Base-by-base conservation (phyloP, 768 basidiomycete genomes). In the Dictyophora rubrovolvata region DNA sequence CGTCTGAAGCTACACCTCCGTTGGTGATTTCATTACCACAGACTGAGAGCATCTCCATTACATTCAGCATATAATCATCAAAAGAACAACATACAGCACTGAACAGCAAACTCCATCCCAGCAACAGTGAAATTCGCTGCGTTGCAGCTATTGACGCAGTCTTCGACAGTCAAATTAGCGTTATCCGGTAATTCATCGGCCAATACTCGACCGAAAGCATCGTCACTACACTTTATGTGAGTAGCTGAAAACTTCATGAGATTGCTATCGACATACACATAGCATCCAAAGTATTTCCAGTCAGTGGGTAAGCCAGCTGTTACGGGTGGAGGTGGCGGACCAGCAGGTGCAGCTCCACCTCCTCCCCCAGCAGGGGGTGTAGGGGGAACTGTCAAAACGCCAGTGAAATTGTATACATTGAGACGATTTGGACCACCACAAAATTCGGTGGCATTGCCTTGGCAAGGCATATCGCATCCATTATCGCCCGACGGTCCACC, bases 361-460 rank as follows among this genome's bases (percentile, higher is more conserved):
- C 65, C 61, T 12, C 66, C 67, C 16, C 67, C 22, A 55, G 34
- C 42, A n/a, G 61, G 57, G 21, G 48, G 55, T 63, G 75, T 59
- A 65, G 81, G 77, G 70, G 73, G 69, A 71, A 71, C 63, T 66
- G 72, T 64, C 21, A 82, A 72, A 0, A 76, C 79, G 0, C 84
- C 85, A 46, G 85, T 87, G 62, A 79, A 87, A 67, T 87, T 85
- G 69, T 86, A 89, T 2, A 83, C 69, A 55, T 79, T 85, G 20
- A 89, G 72, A 48, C 79, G 72, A 65, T 84, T 76, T 0, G 87
- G 84, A 35, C 87, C 88, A 20, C 88, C 88, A 63, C 88, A 90
- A 60, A 82, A 82, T 65, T 88, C 82, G 0, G 81, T 73, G 46
- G 69, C 70, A 60, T 85, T 83, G 12, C 86, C 87, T 2, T 69